These are phyloP conservation scores for Kernera saxatilis DNA, from an alignment of 345 rosid genomes.

Conservation along the genomic window DNA sequence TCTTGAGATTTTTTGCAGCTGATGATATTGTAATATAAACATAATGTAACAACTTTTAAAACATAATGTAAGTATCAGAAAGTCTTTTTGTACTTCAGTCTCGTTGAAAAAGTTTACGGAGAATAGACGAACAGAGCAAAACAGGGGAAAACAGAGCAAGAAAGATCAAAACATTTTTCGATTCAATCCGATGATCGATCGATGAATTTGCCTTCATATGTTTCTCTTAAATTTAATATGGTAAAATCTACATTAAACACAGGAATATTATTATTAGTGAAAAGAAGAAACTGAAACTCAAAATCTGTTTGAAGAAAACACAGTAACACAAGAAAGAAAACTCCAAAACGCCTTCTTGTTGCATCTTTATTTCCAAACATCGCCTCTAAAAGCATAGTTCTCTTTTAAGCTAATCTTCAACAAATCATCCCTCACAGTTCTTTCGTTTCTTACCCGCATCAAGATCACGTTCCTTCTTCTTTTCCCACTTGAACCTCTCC, in stretches of 20 bases:
- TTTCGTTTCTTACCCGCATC: no score
- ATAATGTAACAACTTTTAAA: neutral
- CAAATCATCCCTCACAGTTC: no score
- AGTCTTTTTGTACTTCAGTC: neutral
- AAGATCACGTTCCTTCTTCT: neutral
- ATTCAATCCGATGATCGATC: neutral
- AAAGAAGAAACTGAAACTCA: neutral
- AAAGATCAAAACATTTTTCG: neutral
- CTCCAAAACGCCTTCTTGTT: no score
- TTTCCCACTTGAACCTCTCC: neutral
- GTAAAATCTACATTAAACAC: neutral
- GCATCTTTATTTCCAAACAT: neutral
- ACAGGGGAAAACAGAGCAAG: constrained; percentile 19
- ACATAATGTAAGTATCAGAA: neutral
- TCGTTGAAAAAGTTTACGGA: neutral
- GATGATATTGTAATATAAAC: neutral
- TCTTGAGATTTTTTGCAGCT: neutral
- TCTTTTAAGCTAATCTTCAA: no score
- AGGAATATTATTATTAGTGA: neutral
- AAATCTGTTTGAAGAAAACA: neutral
- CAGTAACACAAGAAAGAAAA: neutral
- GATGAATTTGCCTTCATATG: neutral
- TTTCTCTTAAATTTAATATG: neutral
- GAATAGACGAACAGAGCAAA: neutral
- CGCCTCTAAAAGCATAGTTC: neutral